Evolutionary conservation across 202 grass and related monocot species (phyloP).

Genomic region (Schoenoplectus triqueter): DNA sequence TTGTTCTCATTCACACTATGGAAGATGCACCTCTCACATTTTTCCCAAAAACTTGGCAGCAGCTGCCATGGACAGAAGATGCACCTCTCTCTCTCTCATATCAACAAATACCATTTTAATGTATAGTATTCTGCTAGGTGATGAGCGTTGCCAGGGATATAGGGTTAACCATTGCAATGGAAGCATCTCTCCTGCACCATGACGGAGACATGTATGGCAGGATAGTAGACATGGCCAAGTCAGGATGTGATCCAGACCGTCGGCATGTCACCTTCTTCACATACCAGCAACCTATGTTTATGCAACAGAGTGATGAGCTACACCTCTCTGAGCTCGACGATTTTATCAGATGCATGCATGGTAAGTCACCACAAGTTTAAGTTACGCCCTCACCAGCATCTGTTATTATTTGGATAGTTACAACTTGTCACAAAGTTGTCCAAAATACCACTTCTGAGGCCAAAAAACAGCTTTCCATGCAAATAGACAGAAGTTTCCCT

Average conservation of each 20-base stretch:
- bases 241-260: constrained; percentile 76
- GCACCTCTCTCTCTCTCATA: not conserved
- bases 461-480: no score
- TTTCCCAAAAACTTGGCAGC: no score
- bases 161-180: constrained; percentile 58
- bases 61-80: not conserved
- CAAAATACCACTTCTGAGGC: not conserved
- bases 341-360: constrained; percentile 87
- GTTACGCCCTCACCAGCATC: not conserved
- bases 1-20: not conserved
- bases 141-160: constrained; percentile 78
- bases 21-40: not conserved
- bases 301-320: constrained; percentile 48
- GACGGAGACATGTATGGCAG: constrained; percentile 53
- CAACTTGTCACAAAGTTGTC: not conserved
- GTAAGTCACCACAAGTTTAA: constrained; percentile 32
- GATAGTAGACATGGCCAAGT: constrained; percentile 71
- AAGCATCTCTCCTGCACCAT: constrained; percentile 64
- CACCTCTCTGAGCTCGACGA: constrained; percentile 56
- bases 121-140: constrained; percentile 49
- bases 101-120: not conserved
- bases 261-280: constrained; percentile 70
- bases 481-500: no score
- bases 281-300: constrained; percentile 59
- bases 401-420: not conserved